These are phyloP conservation scores for Elaeis oleifera DNA, from an alignment of 202 grass and related monocot genomes.

Conservation along the genomic window DNA sequence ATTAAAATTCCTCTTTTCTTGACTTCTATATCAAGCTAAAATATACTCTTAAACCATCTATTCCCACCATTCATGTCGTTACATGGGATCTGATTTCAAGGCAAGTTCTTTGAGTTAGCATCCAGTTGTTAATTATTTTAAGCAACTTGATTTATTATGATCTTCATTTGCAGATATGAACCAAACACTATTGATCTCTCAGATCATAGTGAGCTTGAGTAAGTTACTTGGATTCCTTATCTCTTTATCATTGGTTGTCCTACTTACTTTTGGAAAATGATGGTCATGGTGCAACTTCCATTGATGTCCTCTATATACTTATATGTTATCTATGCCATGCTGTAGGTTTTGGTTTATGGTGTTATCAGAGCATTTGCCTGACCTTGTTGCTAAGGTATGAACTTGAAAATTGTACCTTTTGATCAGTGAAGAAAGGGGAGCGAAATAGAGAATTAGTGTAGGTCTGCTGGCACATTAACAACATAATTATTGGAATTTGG, in stretches of 20 bases:
- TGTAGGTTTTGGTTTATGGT: slow-evolving; percentile 88
- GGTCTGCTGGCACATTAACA: too few relatives aligned
- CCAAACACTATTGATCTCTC: slow-evolving; percentile 92
- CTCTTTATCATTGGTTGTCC: slow-evolving; percentile 8
- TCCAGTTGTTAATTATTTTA: too few relatives aligned
- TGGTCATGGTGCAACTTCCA: background rate
- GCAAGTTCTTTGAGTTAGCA: too few relatives aligned
- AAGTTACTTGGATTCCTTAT: slow-evolving; percentile 25
- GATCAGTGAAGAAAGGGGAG: background rate
- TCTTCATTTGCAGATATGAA: slow-evolving; percentile 67
- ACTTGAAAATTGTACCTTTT: slow-evolving; percentile 5
- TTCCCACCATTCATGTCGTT: too few relatives aligned
- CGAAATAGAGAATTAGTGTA: too few relatives aligned
- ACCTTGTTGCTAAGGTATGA: slow-evolving; percentile 93
- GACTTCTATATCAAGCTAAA: too few relatives aligned
- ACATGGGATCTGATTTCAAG: too few relatives aligned
- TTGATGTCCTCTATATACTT: background rate
- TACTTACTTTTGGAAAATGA: background rate
- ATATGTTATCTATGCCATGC: slow-evolving; percentile 7
- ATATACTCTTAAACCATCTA: too few relatives aligned
- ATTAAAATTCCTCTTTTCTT: background rate
- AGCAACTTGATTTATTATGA: background rate
- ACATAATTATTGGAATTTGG: too few relatives aligned
- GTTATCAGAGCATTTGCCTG: slow-evolving; percentile 73
- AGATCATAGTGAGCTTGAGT: slow-evolving; percentile 82